Base-by-base conservation (phyloP, 805 yeast genomes). In the Cyberlindnera amylophila region DNA sequence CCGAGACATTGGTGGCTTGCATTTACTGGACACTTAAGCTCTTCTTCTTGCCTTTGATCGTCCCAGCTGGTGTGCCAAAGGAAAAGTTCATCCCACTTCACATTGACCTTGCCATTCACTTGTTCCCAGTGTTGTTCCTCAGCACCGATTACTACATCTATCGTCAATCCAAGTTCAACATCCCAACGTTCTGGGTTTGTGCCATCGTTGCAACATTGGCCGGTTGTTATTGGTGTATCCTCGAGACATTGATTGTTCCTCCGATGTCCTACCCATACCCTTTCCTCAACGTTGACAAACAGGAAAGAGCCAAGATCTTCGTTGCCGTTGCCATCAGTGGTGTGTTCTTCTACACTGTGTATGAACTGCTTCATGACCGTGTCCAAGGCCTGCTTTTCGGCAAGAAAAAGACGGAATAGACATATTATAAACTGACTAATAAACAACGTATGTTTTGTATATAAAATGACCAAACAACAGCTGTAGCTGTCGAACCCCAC, bases 11-110 rank as follows among this genome's bases (percentile, higher is more conserved):
- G 16, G 88, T 85, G 14, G 69, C 86, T 0, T 27, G 64, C 2
- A 75, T 84, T 13, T 85, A 85, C 58, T 85, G 93, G 91, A 78
- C 81, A 0, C 67, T 84, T 49, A 66, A 79, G 48, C 43, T 82
- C 14, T 75, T 79, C 53, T 71, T 72, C 38, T 55, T 72, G 28
- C 64, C 66, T 16, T 55, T 79, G 41, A 79, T 84, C 30, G 62
- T 74, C 6, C 64, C 66, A 21, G 60, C 54, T 7, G 56, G 41
- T 32, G 23, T 54, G 45, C 30, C 52, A 29, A 17, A 47, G 43
- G 5, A 63, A 50, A 6, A 50, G 59, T 32, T 53, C 61, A 66
- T 82, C 21, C 80, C 84, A 2, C 16, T 79, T 13, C 26, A 48
- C 2, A 65, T 77, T 6, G 91, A 83, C 55, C 47, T 82, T 30